These are phyloP conservation scores for Cordyceps militaris DNA, from an alignment of 2,329 filamentous ascomycete species.

Conservation along the genomic window DNA sequence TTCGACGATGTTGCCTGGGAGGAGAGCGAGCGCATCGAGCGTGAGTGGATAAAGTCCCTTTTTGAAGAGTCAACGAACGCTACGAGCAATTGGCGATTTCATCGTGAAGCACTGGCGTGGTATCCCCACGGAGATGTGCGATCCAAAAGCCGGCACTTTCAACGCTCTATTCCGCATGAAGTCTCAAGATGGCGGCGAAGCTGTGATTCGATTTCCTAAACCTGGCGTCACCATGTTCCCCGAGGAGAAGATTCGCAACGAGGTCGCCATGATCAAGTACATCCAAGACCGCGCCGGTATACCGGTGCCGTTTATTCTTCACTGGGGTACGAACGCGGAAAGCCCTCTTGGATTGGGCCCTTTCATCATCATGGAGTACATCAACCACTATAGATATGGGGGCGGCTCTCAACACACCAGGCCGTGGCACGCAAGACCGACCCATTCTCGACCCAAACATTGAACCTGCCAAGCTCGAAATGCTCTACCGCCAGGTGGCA, in stretches of 20 bases:
- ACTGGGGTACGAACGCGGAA: slow-evolving; percentile 14
- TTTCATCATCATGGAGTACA: slow-evolving; percentile 16
- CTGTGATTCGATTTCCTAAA: slow-evolving; percentile 11
- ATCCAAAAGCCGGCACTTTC: neutral
- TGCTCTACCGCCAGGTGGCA: slow-evolving; percentile 12
- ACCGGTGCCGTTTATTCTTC: slow-evolving; percentile 14
- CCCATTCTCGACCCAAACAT: slow-evolving; percentile 8
- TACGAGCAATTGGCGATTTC: neutral
- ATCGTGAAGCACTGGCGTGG: neutral
- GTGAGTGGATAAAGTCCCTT: neutral
- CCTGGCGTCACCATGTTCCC: slow-evolving; percentile 14
- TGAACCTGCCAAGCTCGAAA: slow-evolving; percentile 9
- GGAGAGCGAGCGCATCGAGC: slow-evolving; percentile 3
- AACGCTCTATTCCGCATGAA: neutral
- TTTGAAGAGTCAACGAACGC: neutral
- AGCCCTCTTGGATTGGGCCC: slow-evolving; percentile 14
- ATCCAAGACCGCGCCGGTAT: slow-evolving; percentile 14
- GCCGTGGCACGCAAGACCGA: neutral
- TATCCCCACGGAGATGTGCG: neutral
- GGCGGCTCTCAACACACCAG: slow-evolving; percentile 12
- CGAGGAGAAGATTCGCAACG: slow-evolving; percentile 15
- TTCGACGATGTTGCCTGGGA: neutral
- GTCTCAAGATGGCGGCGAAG: neutral
- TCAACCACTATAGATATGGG: neutral
- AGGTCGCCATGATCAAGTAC: slow-evolving; percentile 13